Percentiles rank a stretch among this genome's conserved stretches.
These are phyloP conservation scores for Neurospora crassa DNA, from an alignment of 2,329 filamentous ascomycete species.

Conservation along the genomic window DNA sequence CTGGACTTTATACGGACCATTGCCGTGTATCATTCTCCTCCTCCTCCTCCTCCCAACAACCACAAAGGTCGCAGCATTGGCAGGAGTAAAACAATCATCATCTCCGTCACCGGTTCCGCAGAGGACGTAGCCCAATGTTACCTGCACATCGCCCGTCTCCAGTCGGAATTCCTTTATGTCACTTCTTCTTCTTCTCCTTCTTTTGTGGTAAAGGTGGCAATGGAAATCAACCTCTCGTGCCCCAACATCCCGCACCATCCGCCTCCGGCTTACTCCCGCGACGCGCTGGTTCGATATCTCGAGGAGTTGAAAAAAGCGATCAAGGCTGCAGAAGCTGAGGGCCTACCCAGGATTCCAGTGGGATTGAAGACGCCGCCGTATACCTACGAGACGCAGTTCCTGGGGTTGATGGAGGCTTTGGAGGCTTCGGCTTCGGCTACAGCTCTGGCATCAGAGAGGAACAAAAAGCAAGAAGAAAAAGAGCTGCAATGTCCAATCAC, in stretches of 20 bases:
- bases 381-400: conserved; percentile 59
- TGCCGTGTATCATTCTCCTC: conserved; percentile 14
- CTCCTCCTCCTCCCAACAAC: background rate
- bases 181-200: too few species aligned
- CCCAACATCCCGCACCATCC: conserved; percentile 62
- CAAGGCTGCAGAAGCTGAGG: background rate
- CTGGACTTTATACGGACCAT: conserved; percentile 45
- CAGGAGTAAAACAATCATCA: conserved; percentile 48
- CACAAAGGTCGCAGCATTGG: conserved; percentile 22
- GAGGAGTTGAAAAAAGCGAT: too few species aligned
- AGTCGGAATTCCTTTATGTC: conserved; percentile 27
- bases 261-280: conserved; percentile 58
- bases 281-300: conserved; percentile 36
- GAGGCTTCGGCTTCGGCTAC: background rate
- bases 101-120: conserved; percentile 60
- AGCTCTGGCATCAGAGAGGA: too few species aligned
- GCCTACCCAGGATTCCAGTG: conserved; percentile 25
- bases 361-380: conserved; percentile 73
- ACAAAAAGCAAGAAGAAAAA: conserved; percentile 8
- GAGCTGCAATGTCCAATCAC: conserved; percentile 34
- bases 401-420: conserved; percentile 44
- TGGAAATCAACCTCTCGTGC: conserved; percentile 72
- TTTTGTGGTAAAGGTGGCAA: conserved; percentile 32
- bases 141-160: conserved; percentile 31
- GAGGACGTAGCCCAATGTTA: conserved; percentile 50